Base-by-base conservation (phyloP, 768 basidiomycete species). In the Tephrocybe sp. region DNA sequence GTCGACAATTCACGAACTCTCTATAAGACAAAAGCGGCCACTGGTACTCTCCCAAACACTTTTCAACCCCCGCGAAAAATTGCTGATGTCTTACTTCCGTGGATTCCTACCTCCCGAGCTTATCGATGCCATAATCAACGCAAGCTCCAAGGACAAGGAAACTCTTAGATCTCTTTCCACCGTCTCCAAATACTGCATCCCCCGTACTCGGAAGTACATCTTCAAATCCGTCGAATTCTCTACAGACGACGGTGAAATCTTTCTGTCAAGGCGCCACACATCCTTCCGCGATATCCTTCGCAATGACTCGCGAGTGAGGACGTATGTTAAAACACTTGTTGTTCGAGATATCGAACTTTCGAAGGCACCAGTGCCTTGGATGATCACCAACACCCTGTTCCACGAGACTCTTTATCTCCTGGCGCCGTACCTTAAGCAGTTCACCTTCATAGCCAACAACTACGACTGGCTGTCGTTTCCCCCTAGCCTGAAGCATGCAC, bases 41-140 rank as follows among this genome's bases (percentile, higher is more conserved):
- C n/a, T n/a, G n/a, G n/a, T n/a, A n/a, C n/a, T n/a, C n/a, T n/a
- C n/a, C n/a, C n/a, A n/a, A n/a, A n/a, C n/a, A n/a, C n/a, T n/a
- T n/a, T n/a, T n/a, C n/a, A n/a, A n/a, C n/a, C n/a, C n/a, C n/a
- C n/a, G n/a, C n/a, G n/a, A n/a, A n/a, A n/a, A n/a, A n/a, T n/a
- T n/a, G n/a, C n/a, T n/a, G n/a, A 37, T 37, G 36, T 8, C 9
- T 18, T 37, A 37, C 36, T 19, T 37, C 36, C 36, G 36, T 3
- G 18, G 19, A 32, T 21, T 32, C 13, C 18, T 54, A 22, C 53
- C 53, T 6, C 53, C 11, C 1, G 53, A 54, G 34, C 53, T 54
- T 31, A 39, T 49, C 44, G 47, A 49, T 22, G 32, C 25, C 16
- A 41, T 54, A 8, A 44, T 54, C 47, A 48, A 54, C 24, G 38